These are phyloP conservation scores for Halenospora varia DNA, from an alignment of 495 filamentous ascomycete genomes.

Conservation along the genomic window DNA sequence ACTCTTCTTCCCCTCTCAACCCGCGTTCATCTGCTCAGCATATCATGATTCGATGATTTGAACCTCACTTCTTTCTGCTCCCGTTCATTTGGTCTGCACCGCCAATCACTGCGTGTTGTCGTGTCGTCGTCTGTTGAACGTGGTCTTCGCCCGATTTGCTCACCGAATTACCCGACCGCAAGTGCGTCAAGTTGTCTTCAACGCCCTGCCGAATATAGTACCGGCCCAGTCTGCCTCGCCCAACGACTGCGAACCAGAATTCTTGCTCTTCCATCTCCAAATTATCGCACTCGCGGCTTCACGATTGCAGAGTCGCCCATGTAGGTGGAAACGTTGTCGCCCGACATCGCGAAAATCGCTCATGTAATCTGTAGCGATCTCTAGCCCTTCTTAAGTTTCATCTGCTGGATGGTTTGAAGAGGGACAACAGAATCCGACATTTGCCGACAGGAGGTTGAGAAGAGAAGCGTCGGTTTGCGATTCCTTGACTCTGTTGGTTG, in stretches of 20 bases:
- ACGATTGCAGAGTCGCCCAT: slow-evolving; percentile 12
- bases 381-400: slow-evolving; percentile 10
- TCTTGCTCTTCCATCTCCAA: not conserved
- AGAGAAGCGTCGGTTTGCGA: slow-evolving; percentile 10
- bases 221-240: slow-evolving; percentile 9
- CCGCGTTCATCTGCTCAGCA: not conserved
- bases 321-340: not conserved
- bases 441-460: slow-evolving; percentile 3
- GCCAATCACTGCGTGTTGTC: not conserved
- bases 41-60: slow-evolving; percentile 8
- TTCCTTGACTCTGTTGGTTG: not conserved
- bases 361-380: slow-evolving; percentile 4
- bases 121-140: not conserved
- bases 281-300: not conserved
- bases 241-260: slow-evolving; percentile 7
- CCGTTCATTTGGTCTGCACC: not conserved
- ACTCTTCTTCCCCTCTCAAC: not conserved
- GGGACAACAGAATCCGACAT: not conserved
- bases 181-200: not conserved
- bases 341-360: not conserved
- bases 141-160: slow-evolving; percentile 4
- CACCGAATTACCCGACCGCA: not conserved
- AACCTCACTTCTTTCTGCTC: slow-evolving; percentile 8
- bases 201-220: slow-evolving; percentile 5
- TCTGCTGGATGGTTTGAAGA: not conserved